Base-by-base conservation (phyloP, 106 monocot species). In the Vanilla planifolia region DNA sequence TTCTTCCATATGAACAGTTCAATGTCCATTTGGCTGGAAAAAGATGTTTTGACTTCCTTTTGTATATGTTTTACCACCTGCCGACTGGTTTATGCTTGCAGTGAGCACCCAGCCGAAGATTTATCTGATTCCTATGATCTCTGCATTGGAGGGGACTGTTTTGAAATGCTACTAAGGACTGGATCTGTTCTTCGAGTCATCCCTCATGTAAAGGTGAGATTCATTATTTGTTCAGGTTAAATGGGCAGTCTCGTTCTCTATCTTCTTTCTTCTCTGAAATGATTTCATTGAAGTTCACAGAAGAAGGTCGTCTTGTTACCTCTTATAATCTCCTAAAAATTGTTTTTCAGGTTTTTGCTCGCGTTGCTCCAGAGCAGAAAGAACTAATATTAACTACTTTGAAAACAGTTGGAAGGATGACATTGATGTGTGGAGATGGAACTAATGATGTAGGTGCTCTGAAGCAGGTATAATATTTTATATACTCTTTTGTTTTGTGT, bases 401-500 rank as follows among this genome's bases (percentile, higher is more conserved):
- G 11, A 98, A 92, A 75, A 68, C 75, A 13, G 92, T 98, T 61
- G 92, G 92, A 45, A 92, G 98, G 61, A 85, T 92, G 79, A 92
- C 98, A 48, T 60, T 98, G 74, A 98, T 98, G 98, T 98, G 98
- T 71, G 98, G 98, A 56, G 98, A 98, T 88, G 98, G 98, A 75
- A 98, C 98, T 9, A 98, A 98, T 78, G 98, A 98, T 72, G 98
- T 98, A 63, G 98, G 98, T 4, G 98, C 98, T 42, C 74, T 98
- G 13, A 98, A 98, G 58, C 98, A 98, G 98, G 98, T 88, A 55
- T 53, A 17, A 36, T 20, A 8, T 57, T 57, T 10, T 3, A 34
- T 30, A 10, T 37, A 37, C n/a, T n/a, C 16, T 43, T 48, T 23
- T 48, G 8, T 48, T 48, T 48, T 48, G 48, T 48, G 48, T 48